Evolutionary conservation across 768 basidiomycete genomes (phyloP), one percentile per base, ranked within the genome.

Genomic region (Hydnomerulius pinastri): DNA sequence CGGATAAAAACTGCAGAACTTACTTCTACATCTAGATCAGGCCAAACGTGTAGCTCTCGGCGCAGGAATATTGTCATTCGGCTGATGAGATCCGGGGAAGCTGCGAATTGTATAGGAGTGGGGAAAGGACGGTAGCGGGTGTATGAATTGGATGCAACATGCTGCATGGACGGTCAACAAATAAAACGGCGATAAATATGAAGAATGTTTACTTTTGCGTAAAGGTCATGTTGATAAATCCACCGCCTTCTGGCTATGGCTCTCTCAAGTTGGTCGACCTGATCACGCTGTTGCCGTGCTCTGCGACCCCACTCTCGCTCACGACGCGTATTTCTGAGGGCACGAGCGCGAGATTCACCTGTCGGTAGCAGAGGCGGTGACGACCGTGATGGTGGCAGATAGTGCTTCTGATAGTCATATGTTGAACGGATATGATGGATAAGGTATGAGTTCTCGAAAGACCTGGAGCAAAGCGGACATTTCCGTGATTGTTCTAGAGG

Each of bases 81-180:
- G 43, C 81, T 81, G 41, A 92, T 77, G 8, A 87, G 73, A 56
- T 90, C 87, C 25, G 78, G 81, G 15, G 92, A 90, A 1, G 86
- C 79, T 10, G 90, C 54, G 57, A 98, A 92, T 60, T 92, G 91
- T 3, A 86, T 70, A 1, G 94, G 92, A 0, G 85, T 85, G n/a
- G 94, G 93, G 56, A 82, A 91, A 17, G 94, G 93, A n/a, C 85
- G 83, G 67, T 90, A 96, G 43, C 87, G 83, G 4, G 94, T 95
- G 59, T 80, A 85, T 1, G 81, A 64, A 60, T 97, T 98, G 25
- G 91, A 92, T 3, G 91, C 94, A 43, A 97, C 83, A 63, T 98
- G 94, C 93, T 97, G 61, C 30, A 30, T n/a, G 15, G 24, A 44
- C 23, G 28, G 48, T 64, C 20, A 51, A 24, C 37, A 20, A 21